Evolutionary conservation across 257 asterid genomes (phyloP).

Genomic region (Nicotiana undulata): DNA sequence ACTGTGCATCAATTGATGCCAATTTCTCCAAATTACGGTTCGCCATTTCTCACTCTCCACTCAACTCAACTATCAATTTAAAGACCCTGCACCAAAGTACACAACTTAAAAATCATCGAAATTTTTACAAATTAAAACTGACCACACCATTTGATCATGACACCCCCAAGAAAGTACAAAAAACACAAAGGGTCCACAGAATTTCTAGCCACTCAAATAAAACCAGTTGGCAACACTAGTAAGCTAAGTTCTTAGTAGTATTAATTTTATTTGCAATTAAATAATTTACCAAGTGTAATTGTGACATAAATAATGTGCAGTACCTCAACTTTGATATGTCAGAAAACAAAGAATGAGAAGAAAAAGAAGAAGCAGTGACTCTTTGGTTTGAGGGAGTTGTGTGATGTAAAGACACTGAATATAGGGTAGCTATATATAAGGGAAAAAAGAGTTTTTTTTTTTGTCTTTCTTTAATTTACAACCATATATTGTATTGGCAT

Average conservation of each 20-base stretch:
- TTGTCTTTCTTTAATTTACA: neutral
- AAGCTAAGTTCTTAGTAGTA: neutral
- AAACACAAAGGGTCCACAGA: neutral
- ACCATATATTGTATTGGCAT: neutral
- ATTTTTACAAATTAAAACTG: neutral
- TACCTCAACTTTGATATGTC: neutral
- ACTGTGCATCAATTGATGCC: conserved; percentile 48
- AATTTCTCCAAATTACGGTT: conserved; percentile 33
- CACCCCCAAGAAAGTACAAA: neutral
- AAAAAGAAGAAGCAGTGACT: neutral
- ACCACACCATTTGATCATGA: conserved; percentile 15
- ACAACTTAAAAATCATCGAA: conserved; percentile 8
- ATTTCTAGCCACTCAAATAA: neutral
- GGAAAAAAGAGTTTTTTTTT: neutral
- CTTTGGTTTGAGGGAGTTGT: neutral
- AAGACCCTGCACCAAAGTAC: conserved; percentile 13
- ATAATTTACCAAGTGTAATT: neutral
- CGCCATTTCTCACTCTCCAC: conserved; percentile 19
- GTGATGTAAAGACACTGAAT: neutral
- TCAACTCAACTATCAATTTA: neutral
- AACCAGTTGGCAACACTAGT: neutral
- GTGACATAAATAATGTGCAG: neutral
- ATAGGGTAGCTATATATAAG: neutral
- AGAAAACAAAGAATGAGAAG: neutral
- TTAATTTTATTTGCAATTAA: neutral